phyloP scores from a whole-genome alignment of 331 rosid genomes.

The Rhamnella rubrinervis region DNA sequence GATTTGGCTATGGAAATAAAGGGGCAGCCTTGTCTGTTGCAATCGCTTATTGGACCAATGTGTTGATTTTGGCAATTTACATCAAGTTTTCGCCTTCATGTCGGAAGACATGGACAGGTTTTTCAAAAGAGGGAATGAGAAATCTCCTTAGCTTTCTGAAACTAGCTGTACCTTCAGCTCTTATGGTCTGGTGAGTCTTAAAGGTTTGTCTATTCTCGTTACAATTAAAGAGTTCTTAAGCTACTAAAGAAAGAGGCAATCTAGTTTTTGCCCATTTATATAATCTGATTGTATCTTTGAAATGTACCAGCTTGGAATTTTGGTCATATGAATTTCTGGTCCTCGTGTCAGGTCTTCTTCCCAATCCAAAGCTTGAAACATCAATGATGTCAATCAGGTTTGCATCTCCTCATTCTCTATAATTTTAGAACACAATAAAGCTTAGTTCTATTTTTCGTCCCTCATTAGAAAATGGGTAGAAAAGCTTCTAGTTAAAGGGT shows the following conservation, averaged over 20 bases:
- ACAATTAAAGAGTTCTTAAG: too few species aligned
- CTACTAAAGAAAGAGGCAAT: too few species aligned
- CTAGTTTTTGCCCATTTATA: neutral
- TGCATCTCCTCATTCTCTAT: neutral
- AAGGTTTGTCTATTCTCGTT: neutral
- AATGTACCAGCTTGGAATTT: constrained; percentile 16
- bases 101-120: constrained; percentile 19
- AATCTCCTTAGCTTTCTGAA: constrained; percentile 9
- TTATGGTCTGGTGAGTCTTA: constrained; percentile 13
- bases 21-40: constrained; percentile 16
- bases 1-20: neutral
- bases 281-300: neutral
- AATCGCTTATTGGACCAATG: constrained; percentile 21
- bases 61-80: constrained; percentile 20
- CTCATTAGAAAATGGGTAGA: too few species aligned
- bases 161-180: constrained; percentile 21
- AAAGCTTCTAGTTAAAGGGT: too few species aligned
- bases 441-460: too few species aligned
- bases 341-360: constrained; percentile 21
- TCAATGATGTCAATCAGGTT: constrained; percentile 26
- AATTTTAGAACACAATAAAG: too few species aligned
- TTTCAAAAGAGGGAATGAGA: constrained; percentile 12
- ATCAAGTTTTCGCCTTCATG: constrained; percentile 7
- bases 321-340: constrained; percentile 24
- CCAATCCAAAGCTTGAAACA: constrained; percentile 26